Evolutionary conservation across 345 rosid genomes (phyloP), one percentile per base, ranked within the genome.

Genomic region (Sonneratia caseolaris): DNA sequence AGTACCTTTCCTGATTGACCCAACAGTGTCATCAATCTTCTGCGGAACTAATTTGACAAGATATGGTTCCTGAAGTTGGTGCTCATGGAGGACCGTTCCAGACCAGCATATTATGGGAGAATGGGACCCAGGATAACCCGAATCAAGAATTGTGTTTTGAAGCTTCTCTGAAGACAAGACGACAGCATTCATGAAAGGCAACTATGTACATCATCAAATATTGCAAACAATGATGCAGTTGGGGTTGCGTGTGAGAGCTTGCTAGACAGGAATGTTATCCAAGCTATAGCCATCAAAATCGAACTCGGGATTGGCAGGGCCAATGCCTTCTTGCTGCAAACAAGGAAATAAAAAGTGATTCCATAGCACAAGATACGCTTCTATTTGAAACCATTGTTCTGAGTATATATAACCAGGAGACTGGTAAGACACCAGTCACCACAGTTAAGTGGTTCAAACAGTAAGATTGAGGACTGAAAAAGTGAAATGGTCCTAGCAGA

Each of bases 211-310:
- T 57, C 77, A 65, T 36, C 32, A 27, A 27, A 27, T 62, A 62
- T 27, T 62, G 38, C 66, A 62, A 15, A 62, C 66, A 62, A 18
- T 27, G 7, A 27, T 27, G 32, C 32, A 5, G 38, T 42, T 42
- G 66, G 66, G 6, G 32, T 27, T 66, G 69, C 42, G 79, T 27
- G 32, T 66, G 15, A 56, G 37, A 59, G 67, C 32, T 65, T 21
- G 65, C 86, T 89, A 91, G 66, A 86, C 97, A 0, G 81, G 91
- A 74, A 95, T 88, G 70, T 90, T 85, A 75, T 83, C 97, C 74
- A 90, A 69, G 27, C 89, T 72, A 82, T 82, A 92, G 43, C 92
- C 97, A 32, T 95, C 97, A 56, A 90, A 87, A 70, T 90, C 93
- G 3, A 92, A 90, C 74, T 95, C 98, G 1, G 75, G 83, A 73